Evolutionary conservation across 2,329 filamentous ascomycete species (phyloP).

Genomic region (Aureobasidium leucospermi): DNA sequence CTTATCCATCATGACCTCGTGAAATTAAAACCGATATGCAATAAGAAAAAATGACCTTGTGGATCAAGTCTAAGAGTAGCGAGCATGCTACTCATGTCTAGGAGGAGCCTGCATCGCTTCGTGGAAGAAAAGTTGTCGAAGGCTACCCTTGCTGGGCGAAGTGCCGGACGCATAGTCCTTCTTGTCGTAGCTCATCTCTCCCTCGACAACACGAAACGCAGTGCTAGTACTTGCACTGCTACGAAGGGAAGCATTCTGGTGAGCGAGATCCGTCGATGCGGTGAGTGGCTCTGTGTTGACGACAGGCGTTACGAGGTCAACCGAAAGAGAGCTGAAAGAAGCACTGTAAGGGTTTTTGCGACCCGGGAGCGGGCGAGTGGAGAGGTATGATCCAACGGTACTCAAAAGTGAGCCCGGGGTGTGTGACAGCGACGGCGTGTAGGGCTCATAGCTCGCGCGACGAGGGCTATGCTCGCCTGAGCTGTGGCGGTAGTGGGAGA

Average conservation of each 20-base stretch:
- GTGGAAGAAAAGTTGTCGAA: conserved; percentile 29
- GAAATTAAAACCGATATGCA: not conserved
- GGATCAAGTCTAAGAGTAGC: not conserved
- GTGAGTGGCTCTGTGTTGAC: conserved; percentile 21
- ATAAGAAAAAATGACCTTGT: not conserved
- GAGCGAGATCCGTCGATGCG: conserved; percentile 21
- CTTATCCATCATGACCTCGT: not conserved
- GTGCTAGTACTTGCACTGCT: conserved; percentile 27
- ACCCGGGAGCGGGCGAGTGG: conserved; percentile 33
- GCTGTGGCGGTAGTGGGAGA: conserved; percentile 33
- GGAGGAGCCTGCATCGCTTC: conserved; percentile 26
- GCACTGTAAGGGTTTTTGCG: conserved; percentile 33
- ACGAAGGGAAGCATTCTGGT: conserved; percentile 24
- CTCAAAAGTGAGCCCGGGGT: conserved; percentile 40
- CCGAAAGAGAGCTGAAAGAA: conserved; percentile 32
- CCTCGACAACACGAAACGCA: conserved; percentile 24
- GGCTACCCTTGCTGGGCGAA: conserved; percentile 19
- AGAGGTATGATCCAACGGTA: conserved; percentile 34
- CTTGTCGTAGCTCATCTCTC: conserved; percentile 23
- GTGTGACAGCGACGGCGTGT: conserved; percentile 35
- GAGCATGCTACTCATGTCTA: not conserved
- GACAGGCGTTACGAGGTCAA: conserved; percentile 39
- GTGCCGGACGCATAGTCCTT: conserved; percentile 12
- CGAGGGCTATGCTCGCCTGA: conserved; percentile 12
- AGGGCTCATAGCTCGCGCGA: conserved; percentile 9